Evolutionary conservation across 108 stramenopile genomes (phyloP).

Genomic region (Aurantiochytrium sp.): DNA sequence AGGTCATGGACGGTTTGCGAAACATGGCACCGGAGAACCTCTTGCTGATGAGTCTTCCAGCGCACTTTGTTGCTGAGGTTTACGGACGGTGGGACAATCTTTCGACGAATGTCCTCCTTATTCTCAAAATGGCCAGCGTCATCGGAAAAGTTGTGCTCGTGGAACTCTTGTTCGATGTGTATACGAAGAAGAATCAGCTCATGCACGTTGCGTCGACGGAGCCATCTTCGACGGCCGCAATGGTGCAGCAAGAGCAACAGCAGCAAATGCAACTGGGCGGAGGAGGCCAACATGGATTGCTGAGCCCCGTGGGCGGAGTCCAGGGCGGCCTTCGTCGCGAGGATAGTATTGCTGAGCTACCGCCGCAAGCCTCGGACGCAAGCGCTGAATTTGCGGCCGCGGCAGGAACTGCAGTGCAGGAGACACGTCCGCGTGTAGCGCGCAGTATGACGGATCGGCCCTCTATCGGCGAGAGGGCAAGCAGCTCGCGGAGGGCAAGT

Average conservation of each 20-base stretch:
- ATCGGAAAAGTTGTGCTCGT: neutral
- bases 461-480: neutral
- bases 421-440: neutral
- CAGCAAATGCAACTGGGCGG: too few species aligned
- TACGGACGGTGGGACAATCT: neutral
- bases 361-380: neutral
- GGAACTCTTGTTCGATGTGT: neutral
- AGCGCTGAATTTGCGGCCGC: neutral
- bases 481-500: neutral
- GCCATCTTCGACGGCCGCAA: neutral
- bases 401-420: neutral
- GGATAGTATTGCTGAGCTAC: neutral
- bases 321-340: neutral
- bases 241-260: too few species aligned
- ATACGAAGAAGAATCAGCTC: neutral
- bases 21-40: neutral
- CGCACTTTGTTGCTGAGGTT: neutral
- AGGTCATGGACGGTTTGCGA: neutral
- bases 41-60: neutral
- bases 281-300: too few species aligned
- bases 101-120: neutral
- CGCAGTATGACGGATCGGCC: neutral
- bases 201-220: neutral
- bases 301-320: neutral
- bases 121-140: neutral